Conservation (phyloP, 2,329 filamentous ascomycete genomes). For the Epichloe sylvatica region DNA sequence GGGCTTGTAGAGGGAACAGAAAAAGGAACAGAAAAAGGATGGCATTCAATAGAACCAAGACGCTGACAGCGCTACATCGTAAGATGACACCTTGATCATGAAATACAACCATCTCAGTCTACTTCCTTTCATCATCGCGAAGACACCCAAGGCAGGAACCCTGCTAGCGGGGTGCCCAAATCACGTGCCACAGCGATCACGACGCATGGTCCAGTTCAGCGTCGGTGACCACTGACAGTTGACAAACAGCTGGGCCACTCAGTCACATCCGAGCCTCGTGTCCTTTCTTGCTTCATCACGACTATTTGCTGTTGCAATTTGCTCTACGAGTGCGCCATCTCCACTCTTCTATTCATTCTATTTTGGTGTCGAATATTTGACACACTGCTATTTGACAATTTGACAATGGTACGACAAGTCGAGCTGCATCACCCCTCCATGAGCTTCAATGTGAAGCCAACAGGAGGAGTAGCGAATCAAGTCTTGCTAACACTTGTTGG, state of each 20-base stretch:
- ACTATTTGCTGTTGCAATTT: not conserved
- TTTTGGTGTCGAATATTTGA: not conserved
- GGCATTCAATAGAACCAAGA: too few relatives aligned
- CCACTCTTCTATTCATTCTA: not conserved
- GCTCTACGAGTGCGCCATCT: not conserved
- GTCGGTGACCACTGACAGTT: too few relatives aligned
- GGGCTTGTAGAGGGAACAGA: too few relatives aligned
- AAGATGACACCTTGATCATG: too few relatives aligned
- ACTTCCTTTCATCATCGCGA: too few relatives aligned
- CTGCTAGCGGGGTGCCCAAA: not conserved
- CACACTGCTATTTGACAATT: not conserved
- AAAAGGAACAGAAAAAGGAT: too few relatives aligned
- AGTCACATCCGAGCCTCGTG: not conserved
- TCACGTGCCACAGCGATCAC: not conserved
- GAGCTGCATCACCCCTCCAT: not conserved
- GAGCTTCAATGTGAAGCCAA: too few relatives aligned
- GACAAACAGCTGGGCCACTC: not conserved
- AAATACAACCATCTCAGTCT: too few relatives aligned
- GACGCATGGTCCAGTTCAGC: not conserved
- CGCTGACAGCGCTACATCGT: too few relatives aligned
- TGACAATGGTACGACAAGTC: slow-evolving; percentile 2
- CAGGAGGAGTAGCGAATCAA: not conserved
- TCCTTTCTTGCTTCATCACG: not conserved
- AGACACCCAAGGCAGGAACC: not conserved
- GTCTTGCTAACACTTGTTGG: slow-evolving; percentile 12